These are phyloP conservation scores for Claviceps africana DNA, from an alignment of 2,329 filamentous ascomycete species.

Conservation along the genomic window DNA sequence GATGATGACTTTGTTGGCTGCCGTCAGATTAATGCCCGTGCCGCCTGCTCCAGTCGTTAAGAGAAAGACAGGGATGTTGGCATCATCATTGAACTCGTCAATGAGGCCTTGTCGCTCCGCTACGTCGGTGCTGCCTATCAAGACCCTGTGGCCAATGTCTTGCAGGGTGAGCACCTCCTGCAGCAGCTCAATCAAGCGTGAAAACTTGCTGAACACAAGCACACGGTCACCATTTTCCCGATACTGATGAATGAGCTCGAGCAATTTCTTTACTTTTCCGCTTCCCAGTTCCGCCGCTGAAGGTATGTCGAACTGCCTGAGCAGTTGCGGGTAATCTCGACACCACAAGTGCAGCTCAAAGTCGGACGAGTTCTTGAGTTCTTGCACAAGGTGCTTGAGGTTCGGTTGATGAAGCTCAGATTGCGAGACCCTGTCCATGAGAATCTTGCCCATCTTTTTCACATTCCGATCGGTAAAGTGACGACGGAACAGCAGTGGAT, in stretches of 20 bases:
- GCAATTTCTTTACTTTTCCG: slow-evolving; percentile 74
- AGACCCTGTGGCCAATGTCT: slow-evolving; percentile 63
- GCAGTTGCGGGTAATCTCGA: slow-evolving; percentile 39
- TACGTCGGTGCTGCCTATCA: slow-evolving; percentile 75
- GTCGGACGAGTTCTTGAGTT: slow-evolving; percentile 45
- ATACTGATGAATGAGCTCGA: slow-evolving; percentile 60
- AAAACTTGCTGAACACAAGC: slow-evolving; percentile 88
- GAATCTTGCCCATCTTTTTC: slow-evolving; percentile 60
- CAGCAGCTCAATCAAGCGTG: slow-evolving; percentile 79
- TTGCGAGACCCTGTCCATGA: slow-evolving; percentile 54
- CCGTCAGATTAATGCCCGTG: slow-evolving; percentile 91
- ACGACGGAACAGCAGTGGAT: slow-evolving; percentile 74
- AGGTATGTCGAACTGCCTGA: slow-evolving; percentile 39
- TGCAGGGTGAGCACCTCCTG: slow-evolving; percentile 65
- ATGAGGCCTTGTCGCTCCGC: slow-evolving; percentile 75
- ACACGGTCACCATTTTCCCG: slow-evolving; percentile 71
- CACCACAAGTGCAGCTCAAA: slow-evolving; percentile 55
- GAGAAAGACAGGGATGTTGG: slow-evolving; percentile 75
- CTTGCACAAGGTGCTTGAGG: slow-evolving; percentile 37
- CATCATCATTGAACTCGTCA: slow-evolving; percentile 67
- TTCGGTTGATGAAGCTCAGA: slow-evolving; percentile 38
- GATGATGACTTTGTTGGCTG: slow-evolving; percentile 93
- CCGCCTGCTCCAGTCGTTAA: slow-evolving; percentile 88
- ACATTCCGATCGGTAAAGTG: slow-evolving; percentile 65
- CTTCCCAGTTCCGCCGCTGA: slow-evolving; percentile 43